Evolutionary conservation across 2,329 filamentous ascomycete genomes (phyloP), one percentile per base, ranked within the genome.

Genomic region (Phaeophleospora eucalypticola): DNA sequence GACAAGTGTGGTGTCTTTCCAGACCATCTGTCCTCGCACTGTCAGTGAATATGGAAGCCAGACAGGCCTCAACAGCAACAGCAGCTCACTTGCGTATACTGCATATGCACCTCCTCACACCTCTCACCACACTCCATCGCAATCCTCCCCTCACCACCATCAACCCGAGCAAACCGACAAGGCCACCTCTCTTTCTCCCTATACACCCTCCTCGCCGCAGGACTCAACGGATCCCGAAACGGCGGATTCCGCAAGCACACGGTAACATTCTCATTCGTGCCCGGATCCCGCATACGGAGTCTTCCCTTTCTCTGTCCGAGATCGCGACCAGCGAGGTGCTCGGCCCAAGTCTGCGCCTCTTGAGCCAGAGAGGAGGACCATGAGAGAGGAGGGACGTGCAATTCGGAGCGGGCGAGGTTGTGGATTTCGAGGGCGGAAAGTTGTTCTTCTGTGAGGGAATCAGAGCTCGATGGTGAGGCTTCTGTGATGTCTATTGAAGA

Each of bases 301-400:
- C 21, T 36, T 16, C 20, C 17, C 10, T 34, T 24, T 16, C 17
- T 21, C 17, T 33, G 16, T 8, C 43, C 36, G n/a, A 38, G 7
- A 10, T 29, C 33, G 3, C 15, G 24, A 34, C 19, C 19, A 15
- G 43, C 34, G 15, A 45, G 4, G 29, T 38, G 21, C n/a, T 45
- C 36, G 35, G 43, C 43, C 34, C 43, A 39, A 10, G 10, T 19
- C 39, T 45, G 43, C 7, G 43, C 43, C 4, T 38, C 20, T 9
- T 45, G 16, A 4, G 35, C 43, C 6, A 39, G 35, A 16, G 37
- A 20, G 4, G 33, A 38, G 17, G 43, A 45, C 43, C 43, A 45
- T 6, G 32, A 27, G 16, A 45, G 36, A 18, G 43, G 43, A 19
- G 20, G 35, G 35, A 37, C 21, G 14, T 33, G 20, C 20, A 45